Base-by-base conservation (phyloP, 495 filamentous ascomycete species). In the Talaromyces adpressus region DNA sequence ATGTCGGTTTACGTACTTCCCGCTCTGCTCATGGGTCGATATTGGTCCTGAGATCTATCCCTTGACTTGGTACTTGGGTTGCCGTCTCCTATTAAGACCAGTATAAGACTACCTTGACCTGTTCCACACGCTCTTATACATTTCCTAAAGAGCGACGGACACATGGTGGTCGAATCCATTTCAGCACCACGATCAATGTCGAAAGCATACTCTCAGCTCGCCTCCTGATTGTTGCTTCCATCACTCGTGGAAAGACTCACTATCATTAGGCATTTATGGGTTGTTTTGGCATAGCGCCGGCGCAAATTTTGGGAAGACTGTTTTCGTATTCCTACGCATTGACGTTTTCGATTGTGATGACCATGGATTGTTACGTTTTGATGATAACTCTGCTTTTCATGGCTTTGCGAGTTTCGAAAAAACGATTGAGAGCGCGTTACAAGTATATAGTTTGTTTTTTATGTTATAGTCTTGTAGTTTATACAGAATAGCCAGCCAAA, bases 271-370 rank as follows among this genome's bases (percentile, higher is more conserved):
- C 25, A 62, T 58, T 58, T 39, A n/a, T 67, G 58, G 59, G 66
- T 68, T 65, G 52, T 57, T 73, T 72, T 65, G 70, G 73, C 76
- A 80, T 78, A 76, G 72, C 73, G 64, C 73, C 69, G 75, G 77
- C 69, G 77, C 75, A 73, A 66, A 66, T 53, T 70, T 71, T 72
- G 67, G 73, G 74, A 79, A 76, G 76, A 77, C 20, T 52, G 60
- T 57, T 54, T 32, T 57, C 23, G 16, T 23, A 36, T 36, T 64
- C 39, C 62, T 64, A 23, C 49, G n/a, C 67, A 70, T 66, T 73
- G 69, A 70, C 69, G 64, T 67, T 67, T 32, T 58, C 56, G 29
- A 58, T 12, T 34, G 56, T 36, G 27, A 54, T 54, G 29, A 54
- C 51, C 51, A 54, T 58, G 12, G 36, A 32, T 2, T 58, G 27